Evolutionary conservation across 768 basidiomycete genomes (phyloP).

Genomic region (Gyrodon lividus): DNA sequence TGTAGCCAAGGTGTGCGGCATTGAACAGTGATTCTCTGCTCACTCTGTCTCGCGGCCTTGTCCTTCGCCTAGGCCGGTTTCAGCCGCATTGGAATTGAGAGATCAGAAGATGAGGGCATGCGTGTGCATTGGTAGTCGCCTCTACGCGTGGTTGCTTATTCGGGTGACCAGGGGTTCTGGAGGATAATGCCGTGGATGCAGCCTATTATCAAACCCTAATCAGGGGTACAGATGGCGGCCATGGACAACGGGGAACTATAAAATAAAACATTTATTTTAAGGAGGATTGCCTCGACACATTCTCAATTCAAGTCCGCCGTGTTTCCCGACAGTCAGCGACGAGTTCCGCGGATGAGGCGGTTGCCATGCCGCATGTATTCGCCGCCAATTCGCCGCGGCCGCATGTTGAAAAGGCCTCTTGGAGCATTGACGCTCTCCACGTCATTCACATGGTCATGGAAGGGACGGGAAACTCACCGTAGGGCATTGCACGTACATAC

Average conservation of each 20-base stretch:
- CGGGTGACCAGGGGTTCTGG: background rate
- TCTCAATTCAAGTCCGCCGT: background rate
- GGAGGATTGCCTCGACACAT: background rate
- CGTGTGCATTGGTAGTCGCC: no score
- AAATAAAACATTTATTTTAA: background rate
- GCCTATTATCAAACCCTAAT: no score
- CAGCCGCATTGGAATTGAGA: no score
- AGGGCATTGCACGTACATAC: background rate
- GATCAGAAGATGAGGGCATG: no score
- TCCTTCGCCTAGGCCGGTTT: no score
- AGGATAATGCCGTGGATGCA: background rate
- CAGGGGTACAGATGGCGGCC: no score
- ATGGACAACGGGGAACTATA: no score
- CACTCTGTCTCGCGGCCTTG: background rate
- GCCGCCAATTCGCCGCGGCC: conserved; percentile 20
- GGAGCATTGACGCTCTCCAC: background rate
- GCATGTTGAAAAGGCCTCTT: conserved; percentile 13
- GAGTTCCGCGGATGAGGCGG: conserved; percentile 16
- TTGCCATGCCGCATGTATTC: conserved; percentile 7
- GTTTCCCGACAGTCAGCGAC: background rate
- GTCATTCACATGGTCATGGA: background rate
- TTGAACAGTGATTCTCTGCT: background rate
- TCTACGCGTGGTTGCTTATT: no score
- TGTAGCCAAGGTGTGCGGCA: background rate
- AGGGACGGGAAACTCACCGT: background rate